Evolutionary conservation across 1,284 basidiomycete species (phyloP).

Genomic region (Ustilago xerochloae): DNA sequence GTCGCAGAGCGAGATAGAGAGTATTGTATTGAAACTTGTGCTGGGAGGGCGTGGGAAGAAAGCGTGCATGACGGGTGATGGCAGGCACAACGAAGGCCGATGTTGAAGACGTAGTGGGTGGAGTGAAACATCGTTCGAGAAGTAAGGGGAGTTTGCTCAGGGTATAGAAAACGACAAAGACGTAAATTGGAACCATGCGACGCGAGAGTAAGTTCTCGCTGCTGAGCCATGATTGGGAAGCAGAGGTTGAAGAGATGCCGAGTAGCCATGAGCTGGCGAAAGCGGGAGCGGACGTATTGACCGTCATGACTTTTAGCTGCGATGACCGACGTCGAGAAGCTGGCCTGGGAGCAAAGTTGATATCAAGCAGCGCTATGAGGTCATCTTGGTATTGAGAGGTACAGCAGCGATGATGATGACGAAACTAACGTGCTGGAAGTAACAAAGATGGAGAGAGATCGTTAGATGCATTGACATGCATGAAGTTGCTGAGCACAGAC

Average conservation of each 20-base stretch:
- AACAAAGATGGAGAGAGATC: neutral
- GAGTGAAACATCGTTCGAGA: constrained; percentile 20
- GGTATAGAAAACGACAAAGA: constrained; percentile 1
- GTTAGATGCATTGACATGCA: neutral
- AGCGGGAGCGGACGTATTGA: neutral
- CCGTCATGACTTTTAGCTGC: too few species aligned
- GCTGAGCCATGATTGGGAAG: neutral
- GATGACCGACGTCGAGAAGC: too few species aligned
- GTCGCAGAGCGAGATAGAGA: constrained; percentile 74
- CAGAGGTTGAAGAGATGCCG: neutral
- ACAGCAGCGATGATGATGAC: too few species aligned
- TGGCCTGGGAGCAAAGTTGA: neutral
- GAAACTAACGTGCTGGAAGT: too few species aligned
- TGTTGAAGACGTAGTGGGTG: neutral
- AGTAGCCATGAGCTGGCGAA: neutral
- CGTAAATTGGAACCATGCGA: constrained; percentile 16
- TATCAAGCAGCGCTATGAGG: too few species aligned
- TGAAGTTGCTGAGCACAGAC: constrained; percentile 3
- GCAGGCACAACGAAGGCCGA: constrained; percentile 43
- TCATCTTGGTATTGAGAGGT: too few species aligned
- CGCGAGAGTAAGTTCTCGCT: neutral
- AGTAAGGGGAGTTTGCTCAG: constrained; percentile 8
- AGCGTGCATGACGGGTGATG: constrained; percentile 72
- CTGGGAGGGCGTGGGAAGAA: constrained; percentile 72
- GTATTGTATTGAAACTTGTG: constrained; percentile 78